Evolutionary conservation across 371 early-diverging fungal species (phyloP).

Genomic region (Smittium culicis): DNA sequence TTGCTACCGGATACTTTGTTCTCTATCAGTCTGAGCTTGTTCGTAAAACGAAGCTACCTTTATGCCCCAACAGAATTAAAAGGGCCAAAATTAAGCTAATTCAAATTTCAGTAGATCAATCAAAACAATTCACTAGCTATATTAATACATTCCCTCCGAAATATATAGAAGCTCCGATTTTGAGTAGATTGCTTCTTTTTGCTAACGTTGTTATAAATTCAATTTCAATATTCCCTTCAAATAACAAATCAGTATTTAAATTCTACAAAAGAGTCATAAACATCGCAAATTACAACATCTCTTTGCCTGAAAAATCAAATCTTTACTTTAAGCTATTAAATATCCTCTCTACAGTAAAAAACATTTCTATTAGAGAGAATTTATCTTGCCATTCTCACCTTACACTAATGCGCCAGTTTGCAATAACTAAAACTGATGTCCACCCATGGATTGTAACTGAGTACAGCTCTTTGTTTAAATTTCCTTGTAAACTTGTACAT

Average conservation of each 20-base stretch:
- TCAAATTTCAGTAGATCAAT: neutral
- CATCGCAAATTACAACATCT: neutral
- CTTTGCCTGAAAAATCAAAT: neutral
- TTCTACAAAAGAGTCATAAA: neutral
- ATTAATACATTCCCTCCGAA: neutral
- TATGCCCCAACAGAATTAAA: neutral
- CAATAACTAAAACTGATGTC: neutral
- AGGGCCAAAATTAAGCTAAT: neutral
- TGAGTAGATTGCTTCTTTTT: neutral
- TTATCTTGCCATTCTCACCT: neutral
- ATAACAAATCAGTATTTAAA: too few relatives aligned
- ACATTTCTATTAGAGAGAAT: neutral
- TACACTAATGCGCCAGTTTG: neutral
- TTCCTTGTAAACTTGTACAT: neutral
- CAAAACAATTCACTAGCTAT: neutral
- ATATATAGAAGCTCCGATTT: neutral
- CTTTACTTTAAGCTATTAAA: neutral
- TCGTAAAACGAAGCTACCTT: neutral
- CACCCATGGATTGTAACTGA: neutral
- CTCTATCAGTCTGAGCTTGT: neutral
- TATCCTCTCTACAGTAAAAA: neutral
- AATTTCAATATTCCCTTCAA: neutral
- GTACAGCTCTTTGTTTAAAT: neutral
- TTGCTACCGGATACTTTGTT: neutral
- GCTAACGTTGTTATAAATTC: neutral